These are phyloP conservation scores for Aspergillus sparsus DNA, from an alignment of 495 filamentous ascomycete species.

Conservation along the genomic window DNA sequence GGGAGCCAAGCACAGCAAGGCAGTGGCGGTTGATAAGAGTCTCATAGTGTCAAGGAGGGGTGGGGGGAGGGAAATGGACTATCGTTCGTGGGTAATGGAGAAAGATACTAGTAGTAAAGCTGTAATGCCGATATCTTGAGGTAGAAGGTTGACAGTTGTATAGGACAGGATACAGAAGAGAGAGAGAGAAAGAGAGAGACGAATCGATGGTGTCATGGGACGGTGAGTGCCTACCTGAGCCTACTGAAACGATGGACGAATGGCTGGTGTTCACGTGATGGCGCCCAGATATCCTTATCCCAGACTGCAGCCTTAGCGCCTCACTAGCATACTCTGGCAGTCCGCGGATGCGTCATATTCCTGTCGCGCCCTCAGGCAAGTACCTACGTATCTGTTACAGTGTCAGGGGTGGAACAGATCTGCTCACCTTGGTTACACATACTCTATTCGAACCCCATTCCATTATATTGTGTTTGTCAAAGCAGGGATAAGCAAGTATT, in stretches of 20 bases:
- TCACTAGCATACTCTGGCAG: background rate
- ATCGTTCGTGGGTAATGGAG: background rate
- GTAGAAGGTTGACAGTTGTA: background rate
- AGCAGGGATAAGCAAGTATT: too few relatives aligned
- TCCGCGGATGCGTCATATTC: background rate
- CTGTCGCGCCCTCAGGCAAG: too few relatives aligned
- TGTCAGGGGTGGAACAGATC: background rate
- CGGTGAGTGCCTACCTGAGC: conserved; percentile 14
- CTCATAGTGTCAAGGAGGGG: conserved; percentile 43
- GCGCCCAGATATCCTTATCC: background rate
- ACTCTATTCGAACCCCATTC: background rate
- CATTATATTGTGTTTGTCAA: too few relatives aligned
- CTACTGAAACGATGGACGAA: background rate
- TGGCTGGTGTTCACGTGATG: conserved; percentile 15
- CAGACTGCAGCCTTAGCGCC: conserved; percentile 2
- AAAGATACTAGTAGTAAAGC: background rate
- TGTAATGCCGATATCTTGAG: background rate
- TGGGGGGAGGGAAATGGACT: background rate
- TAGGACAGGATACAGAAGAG: background rate
- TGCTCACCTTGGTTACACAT: background rate
- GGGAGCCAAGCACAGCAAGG: conserved; percentile 37
- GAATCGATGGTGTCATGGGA: conserved; percentile 16
- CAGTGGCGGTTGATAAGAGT: conserved; percentile 41
- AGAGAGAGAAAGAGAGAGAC: conserved; percentile 5
- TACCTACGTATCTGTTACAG: background rate